phyloP scores from a whole-genome alignment of 441 rosid genomes.

The Mallotus japonicus region DNA sequence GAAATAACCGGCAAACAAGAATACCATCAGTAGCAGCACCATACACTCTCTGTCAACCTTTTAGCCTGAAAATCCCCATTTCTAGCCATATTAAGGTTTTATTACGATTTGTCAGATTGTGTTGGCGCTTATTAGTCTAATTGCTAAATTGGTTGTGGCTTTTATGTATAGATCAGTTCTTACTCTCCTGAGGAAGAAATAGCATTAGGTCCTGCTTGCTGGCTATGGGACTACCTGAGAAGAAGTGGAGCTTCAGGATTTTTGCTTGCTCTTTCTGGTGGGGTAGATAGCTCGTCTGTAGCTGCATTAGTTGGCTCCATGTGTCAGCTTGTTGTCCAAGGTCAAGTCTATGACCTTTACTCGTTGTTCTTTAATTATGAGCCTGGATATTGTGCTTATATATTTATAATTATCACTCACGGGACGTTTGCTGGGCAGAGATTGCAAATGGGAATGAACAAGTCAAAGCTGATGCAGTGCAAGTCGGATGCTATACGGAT shows the following conservation, averaged over 20 bases:
- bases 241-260: conserved; percentile 97
- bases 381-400: not conserved
- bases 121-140: not conserved
- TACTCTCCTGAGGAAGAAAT: conserved; percentile 92
- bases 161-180: conserved; percentile 53
- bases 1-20: conserved; percentile 69
- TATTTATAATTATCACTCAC: conserved; percentile 13
- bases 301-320: conserved; percentile 98
- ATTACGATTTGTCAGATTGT: conserved; percentile 10
- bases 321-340: conserved; percentile 97
- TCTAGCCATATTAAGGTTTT: conserved; percentile 72
- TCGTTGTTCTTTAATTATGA: not conserved
- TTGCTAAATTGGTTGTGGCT: conserved; percentile 6
- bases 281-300: conserved; percentile 90
- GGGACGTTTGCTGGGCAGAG: conserved; percentile 40
- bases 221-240: conserved; percentile 98
- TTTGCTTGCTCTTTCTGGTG: conserved; percentile 96
- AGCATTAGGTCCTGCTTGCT: conserved; percentile 90
- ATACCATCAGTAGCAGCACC: conserved; percentile 66
- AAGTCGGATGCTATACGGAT: conserved; percentile 63
- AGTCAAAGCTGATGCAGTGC: conserved; percentile 89
- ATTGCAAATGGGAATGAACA: conserved; percentile 82
- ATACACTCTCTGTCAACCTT: conserved; percentile 62
- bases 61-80: conserved; percentile 61
- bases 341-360: conserved; percentile 30